Evolutionary conservation across 2,329 filamentous ascomycete genomes (phyloP), one percentile per base, ranked within the genome.

Genomic region (Knoxdaviesia proteae): DNA sequence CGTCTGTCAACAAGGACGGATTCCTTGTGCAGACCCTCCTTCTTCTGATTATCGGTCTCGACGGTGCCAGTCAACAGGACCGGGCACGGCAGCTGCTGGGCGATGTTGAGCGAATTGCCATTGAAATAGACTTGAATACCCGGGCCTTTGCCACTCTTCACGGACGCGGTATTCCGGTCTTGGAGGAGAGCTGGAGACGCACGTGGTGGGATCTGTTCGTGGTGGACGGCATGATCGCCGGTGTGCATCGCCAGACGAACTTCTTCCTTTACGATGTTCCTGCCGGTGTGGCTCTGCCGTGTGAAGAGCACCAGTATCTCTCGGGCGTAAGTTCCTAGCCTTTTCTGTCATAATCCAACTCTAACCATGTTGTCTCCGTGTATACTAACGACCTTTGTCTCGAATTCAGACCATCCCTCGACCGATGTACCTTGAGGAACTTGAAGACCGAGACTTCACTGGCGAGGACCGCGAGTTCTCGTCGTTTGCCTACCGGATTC

Each of bases 171-270:
- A 72, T 80, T 46, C 65, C 73, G 0, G 64, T 84, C 2, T 55
- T 87, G 3, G 82, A 88, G 54, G 87, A 94, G 58, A 83, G 79
- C 55, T 80, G 84, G 72, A 72, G 84, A 11, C 69, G 87, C 45
- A 94, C 86, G 1, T 94, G 86, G 86, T 94, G 87, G 87, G 84
- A 75, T 47, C 54, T 75, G 4, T 88, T 79, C 53, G 70, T 83
- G n/a, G 71, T 84, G 9, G 84, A 93, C 54, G 83, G 80, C 43
- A 80, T 93, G 69, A 69, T 92, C 49, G 82, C 84, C 5, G 83
- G 82, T 4, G 76, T 93, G 49, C 82, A 81, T 49, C 71, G 77
- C 8, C 71, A 74, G 47, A 79, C 80, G 37, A 78, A 73, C 44
- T 82, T 83, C 55, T 58, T 69, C n/a, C 65, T 83, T 30, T 81